A percentile compares a stretch with the other conserved stretches of the same genome.
Conservation (phyloP, 176 grass and related monocot genomes). For the Thinopyrum elongatum region DNA sequence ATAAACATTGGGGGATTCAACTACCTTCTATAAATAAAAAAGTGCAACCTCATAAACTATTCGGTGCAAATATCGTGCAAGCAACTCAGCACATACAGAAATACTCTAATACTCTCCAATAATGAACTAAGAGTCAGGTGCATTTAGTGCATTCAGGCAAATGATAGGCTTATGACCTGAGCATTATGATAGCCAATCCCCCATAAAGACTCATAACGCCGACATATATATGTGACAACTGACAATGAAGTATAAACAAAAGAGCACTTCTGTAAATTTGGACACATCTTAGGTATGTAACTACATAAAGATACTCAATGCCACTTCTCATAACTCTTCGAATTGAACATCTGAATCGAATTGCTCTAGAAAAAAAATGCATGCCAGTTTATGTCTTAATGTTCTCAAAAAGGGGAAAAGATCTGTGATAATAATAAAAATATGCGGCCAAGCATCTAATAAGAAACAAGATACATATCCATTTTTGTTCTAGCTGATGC, state of each 20-base stretch:
- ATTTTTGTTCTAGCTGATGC: neutral
- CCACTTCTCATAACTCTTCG: neutral
- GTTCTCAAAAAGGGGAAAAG: neutral
- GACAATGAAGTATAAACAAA: neutral
- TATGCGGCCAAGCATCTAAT: neutral
- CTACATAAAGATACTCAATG: neutral
- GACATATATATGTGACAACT: neutral
- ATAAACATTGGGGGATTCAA: neutral
- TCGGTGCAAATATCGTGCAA: slow-evolving; percentile 13
- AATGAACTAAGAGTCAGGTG: neutral
- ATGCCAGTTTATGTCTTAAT: neutral
- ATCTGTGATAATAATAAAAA: neutral
- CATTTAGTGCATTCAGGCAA: slow-evolving; percentile 21
- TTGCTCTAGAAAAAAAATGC: neutral
- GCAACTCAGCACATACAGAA: slow-evolving; percentile 3
- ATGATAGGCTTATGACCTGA: slow-evolving; percentile 8
- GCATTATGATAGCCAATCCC: neutral
- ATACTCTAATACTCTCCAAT: neutral
- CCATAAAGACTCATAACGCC: neutral
- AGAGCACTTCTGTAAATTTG: neutral
- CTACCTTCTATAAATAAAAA: slow-evolving; percentile 22
- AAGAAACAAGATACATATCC: neutral
- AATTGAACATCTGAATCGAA: neutral
- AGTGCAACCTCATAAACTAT: slow-evolving; percentile 20
- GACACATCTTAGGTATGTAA: neutral